Percentiles rank a stretch among this genome's conserved stretches.
phyloP scores from a whole-genome alignment of 1,139 yeast species.

The Candida anutae region DNA sequence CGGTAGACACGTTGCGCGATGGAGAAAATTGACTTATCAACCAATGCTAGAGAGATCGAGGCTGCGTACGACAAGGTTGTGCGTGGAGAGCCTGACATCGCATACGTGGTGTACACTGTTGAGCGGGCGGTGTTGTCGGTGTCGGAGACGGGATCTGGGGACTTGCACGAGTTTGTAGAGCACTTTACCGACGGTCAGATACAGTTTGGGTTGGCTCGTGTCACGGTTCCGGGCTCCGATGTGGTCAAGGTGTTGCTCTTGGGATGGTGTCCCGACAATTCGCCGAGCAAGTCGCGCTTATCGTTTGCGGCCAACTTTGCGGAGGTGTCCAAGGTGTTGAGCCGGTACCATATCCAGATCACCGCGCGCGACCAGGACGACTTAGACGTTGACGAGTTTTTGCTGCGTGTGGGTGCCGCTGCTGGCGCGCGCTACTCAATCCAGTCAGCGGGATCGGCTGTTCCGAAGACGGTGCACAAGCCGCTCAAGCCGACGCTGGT shows the following conservation, averaged over 20 bases:
- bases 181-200: constrained; percentile 83
- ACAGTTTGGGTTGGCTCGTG: constrained; percentile 86
- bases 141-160: constrained; percentile 51
- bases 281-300: constrained; percentile 68
- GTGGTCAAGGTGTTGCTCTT: constrained; percentile 75
- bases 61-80: constrained; percentile 58
- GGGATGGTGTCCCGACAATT: constrained; percentile 92
- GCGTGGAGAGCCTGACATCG: constrained; percentile 46
- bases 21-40: constrained; percentile 52
- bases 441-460: constrained; percentile 19
- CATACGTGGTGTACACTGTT: constrained; percentile 62
- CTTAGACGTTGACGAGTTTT: constrained; percentile 67
- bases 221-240: constrained; percentile 83
- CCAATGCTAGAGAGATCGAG: constrained; percentile 55
- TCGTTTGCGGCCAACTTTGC: constrained; percentile 74
- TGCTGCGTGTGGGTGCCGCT: constrained; percentile 76
- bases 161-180: constrained; percentile 69
- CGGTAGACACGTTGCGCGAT: too few species aligned
- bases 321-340: constrained; percentile 57
- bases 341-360: constrained; percentile 90
- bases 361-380: constrained; percentile 95
- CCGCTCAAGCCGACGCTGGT: constrained; percentile 10
- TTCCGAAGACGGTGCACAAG: constrained; percentile 13
- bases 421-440: constrained; percentile 93
- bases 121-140: constrained; percentile 52